Evolutionary conservation across 108 stramenopile species (phyloP).

Genomic region (Epithemia pelagica): DNA sequence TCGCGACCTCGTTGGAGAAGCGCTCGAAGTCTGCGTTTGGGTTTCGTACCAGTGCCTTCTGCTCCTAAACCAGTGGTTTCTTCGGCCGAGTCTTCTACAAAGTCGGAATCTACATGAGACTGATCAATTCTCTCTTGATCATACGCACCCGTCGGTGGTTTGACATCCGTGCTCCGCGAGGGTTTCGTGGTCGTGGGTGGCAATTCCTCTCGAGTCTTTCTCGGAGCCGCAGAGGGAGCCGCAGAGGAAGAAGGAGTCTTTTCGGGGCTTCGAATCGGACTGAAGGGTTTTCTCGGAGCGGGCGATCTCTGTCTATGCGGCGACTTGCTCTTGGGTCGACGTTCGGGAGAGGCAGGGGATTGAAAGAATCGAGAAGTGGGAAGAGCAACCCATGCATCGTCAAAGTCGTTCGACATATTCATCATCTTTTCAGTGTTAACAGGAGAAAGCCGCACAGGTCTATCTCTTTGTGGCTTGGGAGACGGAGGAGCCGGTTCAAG

Average conservation of each 20-base stretch:
- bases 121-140: background rate
- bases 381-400: conserved; percentile 13
- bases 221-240: background rate
- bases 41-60: background rate
- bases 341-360: background rate
- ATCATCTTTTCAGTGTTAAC: background rate
- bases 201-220: background rate
- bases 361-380: conserved; percentile 16
- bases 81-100: background rate
- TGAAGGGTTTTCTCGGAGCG: background rate
- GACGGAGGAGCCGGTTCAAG: background rate
- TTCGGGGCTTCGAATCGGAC: background rate
- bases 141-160: background rate
- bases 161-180: background rate
- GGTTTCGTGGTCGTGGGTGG: background rate
- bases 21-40: background rate
- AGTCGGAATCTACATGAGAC: background rate
- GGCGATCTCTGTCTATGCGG: background rate
- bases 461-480: background rate
- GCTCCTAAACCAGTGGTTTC: background rate
- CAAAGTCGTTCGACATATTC: conserved; percentile 6
- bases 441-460: background rate
- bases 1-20: background rate
- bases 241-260: background rate
- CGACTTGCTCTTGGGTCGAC: background rate